Base-by-base conservation (phyloP, 2,329 filamentous ascomycete genomes). In the Thelonectria discophora region DNA sequence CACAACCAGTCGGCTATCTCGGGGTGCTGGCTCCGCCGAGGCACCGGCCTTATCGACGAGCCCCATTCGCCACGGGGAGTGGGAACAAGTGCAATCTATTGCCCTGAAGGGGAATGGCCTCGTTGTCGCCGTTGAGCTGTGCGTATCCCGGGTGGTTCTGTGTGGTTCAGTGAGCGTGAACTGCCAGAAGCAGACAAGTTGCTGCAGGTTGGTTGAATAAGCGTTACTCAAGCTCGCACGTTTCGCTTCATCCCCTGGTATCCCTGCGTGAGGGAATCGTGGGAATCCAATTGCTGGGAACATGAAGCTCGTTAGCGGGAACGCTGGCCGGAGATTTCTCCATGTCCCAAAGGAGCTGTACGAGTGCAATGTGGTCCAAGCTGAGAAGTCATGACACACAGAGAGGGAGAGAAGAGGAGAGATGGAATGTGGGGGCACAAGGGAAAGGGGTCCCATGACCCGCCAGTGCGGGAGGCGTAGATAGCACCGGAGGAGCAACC, bases 81-180 rank as follows among this genome's bases (percentile, higher is more conserved):
- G n/a, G 21, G 27, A 27, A 27, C 11, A 12, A 13, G 5, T 71
- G 69, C 57, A 63, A 71, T 68, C 49, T 24, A 56, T 69, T 71
- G 15, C 69, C 69, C 48, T 15, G 3, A 56, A 62, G 9, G 11
- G 40, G 69, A 43, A 59, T 71, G 67, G 69, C 2, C 1, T 3
- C 7, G 3, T 37, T 15, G 17, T 6, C 20, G 12, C 37, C 53
- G 46, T 57, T 30, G 40, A n/a, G 45, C 34, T 17, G 27, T 34
- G 21, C 17, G 34, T 27, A 8, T 24, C 34, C 53, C n/a, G 32
- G 15, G 20, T 3, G n/a, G n/a, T n/a, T n/a, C n/a, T n/a, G n/a
- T n/a, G n/a, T 10, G 45, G 24, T 11, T 34, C 46, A 21, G 24
- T 70, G 68, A 70, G 65, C 66, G 60, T 48, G 24, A 65, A 58